These are phyloP conservation scores for Capsicum rhomboideum DNA, from an alignment of 257 asterid species.

Conservation along the genomic window DNA sequence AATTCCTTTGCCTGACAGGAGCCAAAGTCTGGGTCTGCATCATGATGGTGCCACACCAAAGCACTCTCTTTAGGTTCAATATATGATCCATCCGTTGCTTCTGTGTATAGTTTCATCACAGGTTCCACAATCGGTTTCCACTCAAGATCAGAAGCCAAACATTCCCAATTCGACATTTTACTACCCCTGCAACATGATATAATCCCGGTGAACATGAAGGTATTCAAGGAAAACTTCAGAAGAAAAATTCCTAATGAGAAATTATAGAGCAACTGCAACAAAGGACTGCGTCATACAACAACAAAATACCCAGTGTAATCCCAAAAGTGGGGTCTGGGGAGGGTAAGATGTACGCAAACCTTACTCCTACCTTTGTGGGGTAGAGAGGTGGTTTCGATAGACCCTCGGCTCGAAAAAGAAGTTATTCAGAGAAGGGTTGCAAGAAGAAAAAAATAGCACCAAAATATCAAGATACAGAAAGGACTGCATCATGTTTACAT, in stretches of 20 bases:
- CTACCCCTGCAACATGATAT: conserved; percentile 43
- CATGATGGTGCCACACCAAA: conserved; percentile 85
- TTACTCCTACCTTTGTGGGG: too few species aligned
- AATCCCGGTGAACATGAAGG: neutral
- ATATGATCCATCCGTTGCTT: conserved; percentile 83
- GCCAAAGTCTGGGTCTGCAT: conserved; percentile 84
- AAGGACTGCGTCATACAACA: neutral
- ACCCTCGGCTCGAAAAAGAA: too few species aligned
- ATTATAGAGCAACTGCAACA: neutral
- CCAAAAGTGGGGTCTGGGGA: too few species aligned
- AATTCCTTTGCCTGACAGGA: conserved; percentile 87
- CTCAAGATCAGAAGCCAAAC: conserved; percentile 59
- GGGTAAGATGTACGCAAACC: too few species aligned
- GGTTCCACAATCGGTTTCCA: conserved; percentile 88
- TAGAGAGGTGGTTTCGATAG: too few species aligned
- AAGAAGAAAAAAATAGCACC: too few species aligned
- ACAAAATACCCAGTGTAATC: too few species aligned
- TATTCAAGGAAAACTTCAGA: neutral
- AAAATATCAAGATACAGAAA: neutral
- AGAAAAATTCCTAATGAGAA: neutral
- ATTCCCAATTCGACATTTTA: conserved; percentile 54
- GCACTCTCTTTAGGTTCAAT: conserved; percentile 88
- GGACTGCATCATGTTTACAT: neutral
- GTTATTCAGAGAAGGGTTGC: too few species aligned
- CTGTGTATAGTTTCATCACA: conserved; percentile 69